Base-by-base conservation (phyloP, 805 yeast genomes). In the Teunomyces pallodes region DNA sequence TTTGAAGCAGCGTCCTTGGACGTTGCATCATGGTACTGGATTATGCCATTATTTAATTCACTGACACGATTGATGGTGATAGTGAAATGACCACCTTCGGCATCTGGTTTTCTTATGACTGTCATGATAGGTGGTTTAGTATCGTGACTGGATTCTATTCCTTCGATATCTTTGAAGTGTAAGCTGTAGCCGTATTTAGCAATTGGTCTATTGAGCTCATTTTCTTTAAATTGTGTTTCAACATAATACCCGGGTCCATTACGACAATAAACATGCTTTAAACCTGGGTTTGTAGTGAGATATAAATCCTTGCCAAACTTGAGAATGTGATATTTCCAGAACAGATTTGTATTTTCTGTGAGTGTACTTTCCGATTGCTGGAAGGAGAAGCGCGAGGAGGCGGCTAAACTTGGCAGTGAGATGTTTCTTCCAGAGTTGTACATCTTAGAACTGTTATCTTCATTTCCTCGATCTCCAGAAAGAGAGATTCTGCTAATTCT, bases 201-300 rank as follows among this genome's bases (percentile, higher is more conserved):
- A 13, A 39, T 40, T n/a, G 54, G 58, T 36, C 47, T 43, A 29
- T 35, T 50, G 44, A 28, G 43, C 46, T 46, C 30, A 29, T 38
- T 47, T 51, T 20, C 57, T 56, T 56, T 59, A 36, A 38, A 64
- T 36, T 64, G 60, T 2, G 77, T 54, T 44, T 75, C 74, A 12
- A 84, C 79, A 54, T 75, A 80, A 56, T 79, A 82, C 3, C 87
- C 82, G 0, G 90, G 90, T 0, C 82, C 87, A 53, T 74, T 72
- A 29, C 86, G 67, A 46, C 86, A 78, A 53, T 75, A 77, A 32
- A 79, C 61, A 59, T 85, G 90, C 51, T 78, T 75, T 14, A 71
- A 63, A 17, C 81, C 83, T 0, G 90, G 90, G 54, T 82, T 85
- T 0, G 91, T 85, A 1, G 90, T 77, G 41, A 85, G 58, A 58